Conservation (phyloP, 768 basidiomycete species). For the Gloeostereum incarnatum region DNA sequence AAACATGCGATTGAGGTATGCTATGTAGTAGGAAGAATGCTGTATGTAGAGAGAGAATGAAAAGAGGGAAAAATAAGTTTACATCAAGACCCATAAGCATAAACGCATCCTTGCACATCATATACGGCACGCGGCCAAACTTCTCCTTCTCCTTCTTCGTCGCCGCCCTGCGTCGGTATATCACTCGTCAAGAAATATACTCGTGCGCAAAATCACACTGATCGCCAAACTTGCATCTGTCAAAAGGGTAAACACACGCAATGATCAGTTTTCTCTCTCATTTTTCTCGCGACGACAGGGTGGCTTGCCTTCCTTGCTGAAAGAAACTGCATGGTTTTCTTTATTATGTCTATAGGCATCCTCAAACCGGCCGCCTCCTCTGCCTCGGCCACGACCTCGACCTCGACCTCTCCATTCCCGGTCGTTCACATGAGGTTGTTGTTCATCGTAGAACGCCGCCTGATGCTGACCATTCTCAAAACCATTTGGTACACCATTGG, state of each 20-base stretch:
- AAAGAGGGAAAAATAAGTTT: too few species aligned
- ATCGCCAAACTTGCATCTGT: conserved; percentile 86
- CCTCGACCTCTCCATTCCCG: conserved; percentile 42
- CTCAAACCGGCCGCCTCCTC: conserved; percentile 35
- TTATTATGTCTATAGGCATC: conserved; percentile 70
- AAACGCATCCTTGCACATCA: conserved; percentile 47
- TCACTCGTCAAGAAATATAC: conserved; percentile 17
- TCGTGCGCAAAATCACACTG: conserved; percentile 82
- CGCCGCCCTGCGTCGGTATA: too few species aligned
- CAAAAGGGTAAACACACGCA: conserved; percentile 27
- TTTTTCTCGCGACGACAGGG: conserved; percentile 28
- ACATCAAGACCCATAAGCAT: neutral
- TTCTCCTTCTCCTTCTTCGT: too few species aligned
- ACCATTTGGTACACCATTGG: conserved; percentile 23
- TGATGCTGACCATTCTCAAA: conserved; percentile 29
- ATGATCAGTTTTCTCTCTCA: conserved; percentile 25
- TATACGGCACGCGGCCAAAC: conserved; percentile 84
- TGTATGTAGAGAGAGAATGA: too few species aligned
- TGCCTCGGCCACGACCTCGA: conserved; percentile 50
- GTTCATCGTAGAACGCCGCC: conserved; percentile 33
- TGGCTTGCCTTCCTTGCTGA: conserved; percentile 87
- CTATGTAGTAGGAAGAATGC: too few species aligned
- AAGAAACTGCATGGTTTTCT: conserved; percentile 88
- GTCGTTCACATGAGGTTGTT: conserved; percentile 36
- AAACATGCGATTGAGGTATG: too few species aligned